A percentile compares a stretch with the other conserved stretches of the same genome.
These are phyloP conservation scores for Ustilago loliicola DNA, from an alignment of 1,284 basidiomycete species.

Conservation along the genomic window DNA sequence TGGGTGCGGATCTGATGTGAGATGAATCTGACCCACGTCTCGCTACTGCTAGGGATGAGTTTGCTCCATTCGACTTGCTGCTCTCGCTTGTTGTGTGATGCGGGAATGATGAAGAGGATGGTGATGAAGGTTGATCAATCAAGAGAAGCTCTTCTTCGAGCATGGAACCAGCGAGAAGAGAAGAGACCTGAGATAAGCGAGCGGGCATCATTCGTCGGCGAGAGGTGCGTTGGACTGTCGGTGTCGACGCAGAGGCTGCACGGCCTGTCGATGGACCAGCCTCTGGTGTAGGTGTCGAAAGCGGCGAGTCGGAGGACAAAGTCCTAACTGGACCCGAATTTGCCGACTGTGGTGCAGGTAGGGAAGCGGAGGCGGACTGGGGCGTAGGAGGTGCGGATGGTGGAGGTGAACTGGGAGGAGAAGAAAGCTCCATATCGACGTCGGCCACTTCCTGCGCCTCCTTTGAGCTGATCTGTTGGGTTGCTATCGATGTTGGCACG, in stretches of 20 bases:
- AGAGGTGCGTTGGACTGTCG: slow-evolving; percentile 27
- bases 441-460: slow-evolving; percentile 32
- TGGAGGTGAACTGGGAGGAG: slow-evolving; percentile 40
- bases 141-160: slow-evolving; percentile 56
- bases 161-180: slow-evolving; percentile 52
- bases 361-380: not conserved
- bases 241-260: slow-evolving; percentile 13
- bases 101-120: slow-evolving; percentile 17
- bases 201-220: slow-evolving; percentile 53
- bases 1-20: not conserved
- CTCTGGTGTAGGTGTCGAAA: slow-evolving; percentile 9
- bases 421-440: slow-evolving; percentile 39
- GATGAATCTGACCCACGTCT: slow-evolving; percentile 12
- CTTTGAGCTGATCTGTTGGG: slow-evolving; percentile 3
- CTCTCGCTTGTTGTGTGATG: not conserved
- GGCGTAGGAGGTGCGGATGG: slow-evolving; percentile 20
- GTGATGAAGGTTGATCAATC: slow-evolving; percentile 31
- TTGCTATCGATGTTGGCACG: not conserved
- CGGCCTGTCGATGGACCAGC: not conserved
- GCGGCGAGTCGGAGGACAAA: slow-evolving; percentile 1
- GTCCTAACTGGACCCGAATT: slow-evolving; percentile 15
- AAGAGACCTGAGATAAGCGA: slow-evolving; percentile 51
- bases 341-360: not conserved
- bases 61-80: slow-evolving; percentile 5
- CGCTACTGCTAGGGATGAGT: not conserved